phyloP scores from a whole-genome alignment of 1,284 basidiomycete genomes.

The Ustilago trichophora region DNA sequence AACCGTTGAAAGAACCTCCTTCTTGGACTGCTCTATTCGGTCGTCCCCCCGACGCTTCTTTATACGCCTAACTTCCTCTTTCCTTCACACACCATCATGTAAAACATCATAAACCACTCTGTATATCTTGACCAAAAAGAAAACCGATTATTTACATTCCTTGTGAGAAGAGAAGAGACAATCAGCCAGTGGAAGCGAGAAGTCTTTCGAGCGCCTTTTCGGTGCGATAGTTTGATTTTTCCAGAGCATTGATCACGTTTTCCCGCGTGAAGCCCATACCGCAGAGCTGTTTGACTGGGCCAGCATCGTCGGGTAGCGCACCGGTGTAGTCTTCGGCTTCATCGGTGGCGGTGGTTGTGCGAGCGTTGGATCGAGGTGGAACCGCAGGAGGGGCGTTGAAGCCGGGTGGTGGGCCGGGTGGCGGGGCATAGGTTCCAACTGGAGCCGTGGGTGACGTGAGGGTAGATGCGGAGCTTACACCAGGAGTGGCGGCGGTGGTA shows the following conservation, averaged over 20 bases:
- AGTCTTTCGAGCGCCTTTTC: constrained; percentile 62
- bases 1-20: constrained; percentile 9
- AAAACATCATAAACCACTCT: no score
- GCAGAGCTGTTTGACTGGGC: constrained; percentile 61
- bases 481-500: not conserved
- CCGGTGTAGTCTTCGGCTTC: constrained; percentile 40
- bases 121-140: no score
- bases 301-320: constrained; percentile 60
- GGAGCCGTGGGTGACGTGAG: constrained; percentile 16
- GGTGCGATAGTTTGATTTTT: constrained; percentile 62
- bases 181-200: constrained; percentile 34
- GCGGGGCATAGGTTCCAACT: constrained; percentile 37
- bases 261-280: constrained; percentile 63
- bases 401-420: constrained; percentile 43
- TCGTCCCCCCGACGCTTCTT: constrained; percentile 3
- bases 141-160: no score
- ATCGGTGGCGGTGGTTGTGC: constrained; percentile 2
- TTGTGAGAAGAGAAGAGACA: no score
- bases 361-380: constrained; percentile 13
- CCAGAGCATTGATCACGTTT: constrained; percentile 60
- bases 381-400: constrained; percentile 23
- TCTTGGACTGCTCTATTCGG: constrained; percentile 38
- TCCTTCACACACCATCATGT: no score
- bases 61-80: constrained; percentile 50
- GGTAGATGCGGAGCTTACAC: constrained; percentile 4